These are phyloP conservation scores for Colletotrichum echinochloae DNA, from an alignment of 2,329 filamentous ascomycete species.

Conservation along the genomic window DNA sequence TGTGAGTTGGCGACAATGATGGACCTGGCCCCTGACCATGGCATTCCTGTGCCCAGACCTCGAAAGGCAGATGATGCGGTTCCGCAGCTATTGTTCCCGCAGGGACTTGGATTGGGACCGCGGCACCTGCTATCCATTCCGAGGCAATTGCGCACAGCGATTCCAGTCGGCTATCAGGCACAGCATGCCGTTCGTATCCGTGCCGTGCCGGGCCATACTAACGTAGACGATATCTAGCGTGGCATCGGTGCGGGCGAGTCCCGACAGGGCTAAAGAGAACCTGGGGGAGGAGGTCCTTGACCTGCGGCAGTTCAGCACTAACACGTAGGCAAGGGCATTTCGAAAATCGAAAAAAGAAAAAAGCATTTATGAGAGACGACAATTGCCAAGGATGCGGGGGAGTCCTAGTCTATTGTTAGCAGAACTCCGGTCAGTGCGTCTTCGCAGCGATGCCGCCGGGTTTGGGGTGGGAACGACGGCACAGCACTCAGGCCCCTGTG, in stretches of 20 bases:
- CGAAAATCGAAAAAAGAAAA: slow-evolving; percentile 5
- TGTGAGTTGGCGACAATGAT: neutral
- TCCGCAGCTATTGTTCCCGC: neutral
- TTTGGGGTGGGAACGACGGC: slow-evolving; percentile 3
- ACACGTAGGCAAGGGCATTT: slow-evolving; percentile 29
- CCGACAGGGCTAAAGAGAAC: neutral
- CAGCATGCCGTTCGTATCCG: neutral
- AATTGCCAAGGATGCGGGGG: too few species aligned
- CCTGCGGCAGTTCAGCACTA: slow-evolving; percentile 19
- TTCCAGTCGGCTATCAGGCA: neutral
- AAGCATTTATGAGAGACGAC: neutral
- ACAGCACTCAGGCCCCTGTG: slow-evolving; percentile 10
- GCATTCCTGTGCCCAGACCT: neutral
- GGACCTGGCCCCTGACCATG: too few species aligned
- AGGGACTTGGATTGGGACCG: neutral
- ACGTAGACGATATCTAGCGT: neutral
- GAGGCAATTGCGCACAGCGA: neutral
- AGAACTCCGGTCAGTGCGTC: slow-evolving; percentile 24
- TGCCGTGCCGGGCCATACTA: neutral
- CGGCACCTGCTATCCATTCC: neutral
- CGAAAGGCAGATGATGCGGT: neutral
- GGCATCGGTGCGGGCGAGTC: neutral
- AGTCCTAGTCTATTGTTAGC: slow-evolving; percentile 31
- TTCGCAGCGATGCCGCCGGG: neutral
- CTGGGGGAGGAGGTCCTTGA: neutral